A percentile compares a stretch with the other conserved stretches of the same genome.
Evolutionary conservation across 129 eudicot genomes (phyloP).

Genomic region (Sambucus nigra): DNA sequence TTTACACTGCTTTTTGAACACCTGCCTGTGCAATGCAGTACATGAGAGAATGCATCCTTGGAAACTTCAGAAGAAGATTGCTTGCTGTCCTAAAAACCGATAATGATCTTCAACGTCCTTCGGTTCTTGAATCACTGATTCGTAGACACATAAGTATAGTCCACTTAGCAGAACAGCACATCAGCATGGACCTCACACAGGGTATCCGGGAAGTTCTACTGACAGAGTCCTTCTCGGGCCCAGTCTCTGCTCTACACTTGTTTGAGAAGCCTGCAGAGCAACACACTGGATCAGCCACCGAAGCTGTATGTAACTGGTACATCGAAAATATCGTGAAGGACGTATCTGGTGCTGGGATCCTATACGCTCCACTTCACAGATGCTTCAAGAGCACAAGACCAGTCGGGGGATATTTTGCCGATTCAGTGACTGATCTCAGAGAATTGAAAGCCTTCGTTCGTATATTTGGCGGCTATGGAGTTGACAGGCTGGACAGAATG

Average conservation of each 20-base stretch:
- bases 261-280: conserved; percentile 74
- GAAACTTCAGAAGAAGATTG: conserved; percentile 85
- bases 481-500: conserved; percentile 76
- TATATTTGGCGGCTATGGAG: conserved; percentile 85
- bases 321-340: conserved; percentile 90
- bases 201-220: conserved; percentile 90
- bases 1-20: neutral
- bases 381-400: conserved; percentile 91
- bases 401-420: conserved; percentile 92
- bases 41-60: conserved; percentile 98
- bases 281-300: conserved; percentile 80
- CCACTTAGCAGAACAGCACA: conserved; percentile 89
- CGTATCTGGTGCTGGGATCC: conserved; percentile 73
- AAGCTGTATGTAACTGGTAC: conserved; percentile 91
- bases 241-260: conserved; percentile 76
- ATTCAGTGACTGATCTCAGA: conserved; percentile 61
- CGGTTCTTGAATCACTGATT: conserved; percentile 76
- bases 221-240: conserved; percentile 71
- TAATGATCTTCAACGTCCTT: conserved; percentile 95
- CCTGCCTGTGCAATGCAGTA: conserved; percentile 43
- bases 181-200: conserved; percentile 98
- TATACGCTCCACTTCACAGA: conserved; percentile 69
- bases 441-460: conserved; percentile 86
- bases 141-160: conserved; percentile 80
- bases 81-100: conserved; percentile 77